A percentile compares a stretch with the other conserved stretches of the same genome.
Evolutionary conservation across 73 alveolate genomes (phyloP).

Genomic region (Effrenium voratum): DNA sequence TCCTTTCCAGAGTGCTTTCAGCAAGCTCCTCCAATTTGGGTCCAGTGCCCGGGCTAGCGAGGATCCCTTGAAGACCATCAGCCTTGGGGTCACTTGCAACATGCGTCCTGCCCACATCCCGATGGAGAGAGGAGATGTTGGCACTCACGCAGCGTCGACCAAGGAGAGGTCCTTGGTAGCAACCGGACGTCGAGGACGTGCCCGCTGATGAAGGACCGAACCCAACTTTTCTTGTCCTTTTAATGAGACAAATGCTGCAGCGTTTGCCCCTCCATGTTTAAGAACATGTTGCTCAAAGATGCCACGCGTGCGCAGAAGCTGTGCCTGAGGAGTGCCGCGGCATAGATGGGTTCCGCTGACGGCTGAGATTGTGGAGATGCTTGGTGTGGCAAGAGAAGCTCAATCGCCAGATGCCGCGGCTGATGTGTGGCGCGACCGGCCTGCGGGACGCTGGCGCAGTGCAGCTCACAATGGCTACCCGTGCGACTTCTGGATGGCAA

Average conservation of each 20-base stretch:
- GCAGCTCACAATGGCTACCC: neutral
- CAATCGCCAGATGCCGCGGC: neutral
- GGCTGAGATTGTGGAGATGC: neutral
- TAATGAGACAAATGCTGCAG: no score
- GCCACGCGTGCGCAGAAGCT: no score
- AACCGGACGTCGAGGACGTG: no score
- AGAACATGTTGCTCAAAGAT: no score
- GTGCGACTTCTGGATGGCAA: neutral
- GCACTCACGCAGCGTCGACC: neutral
- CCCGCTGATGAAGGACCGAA: no score
- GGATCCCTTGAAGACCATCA: neutral
- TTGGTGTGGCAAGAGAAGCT: neutral
- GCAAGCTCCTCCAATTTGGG: constrained; percentile 11
- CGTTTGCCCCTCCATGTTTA: no score
- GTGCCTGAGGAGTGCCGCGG: neutral
- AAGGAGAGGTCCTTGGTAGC: neutral
- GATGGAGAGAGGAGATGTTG: neutral
- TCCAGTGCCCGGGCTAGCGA: neutral
- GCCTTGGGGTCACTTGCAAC: constrained; percentile 9
- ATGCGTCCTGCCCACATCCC: neutral
- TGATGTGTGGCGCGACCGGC: neutral
- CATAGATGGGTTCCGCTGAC: neutral
- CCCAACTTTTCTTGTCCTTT: no score
- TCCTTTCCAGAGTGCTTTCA: neutral
- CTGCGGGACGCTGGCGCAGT: neutral